Conservation (phyloP, 495 filamentous ascomycete species). For the Cladorrhinum samala region DNA sequence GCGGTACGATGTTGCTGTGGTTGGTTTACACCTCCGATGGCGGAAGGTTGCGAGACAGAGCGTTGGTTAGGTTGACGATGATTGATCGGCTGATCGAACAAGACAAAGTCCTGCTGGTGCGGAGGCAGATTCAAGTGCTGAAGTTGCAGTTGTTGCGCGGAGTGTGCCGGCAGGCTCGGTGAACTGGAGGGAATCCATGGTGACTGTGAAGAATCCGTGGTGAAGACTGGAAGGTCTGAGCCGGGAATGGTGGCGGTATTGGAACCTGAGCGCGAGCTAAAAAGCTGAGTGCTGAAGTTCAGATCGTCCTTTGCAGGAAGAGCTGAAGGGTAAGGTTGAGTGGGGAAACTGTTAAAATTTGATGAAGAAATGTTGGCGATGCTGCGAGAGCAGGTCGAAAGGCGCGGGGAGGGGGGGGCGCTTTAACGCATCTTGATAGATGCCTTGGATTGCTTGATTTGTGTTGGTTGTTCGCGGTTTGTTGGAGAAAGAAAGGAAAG, state of each 20-base stretch:
- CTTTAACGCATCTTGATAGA: conserved; percentile 36
- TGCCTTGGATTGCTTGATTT: conserved; percentile 20
- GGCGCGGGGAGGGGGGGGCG: conserved; percentile 17
- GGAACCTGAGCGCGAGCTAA: conserved; percentile 44
- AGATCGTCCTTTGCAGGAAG: conserved; percentile 50
- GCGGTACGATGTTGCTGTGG: conserved; percentile 36
- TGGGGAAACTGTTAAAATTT: conserved; percentile 32
- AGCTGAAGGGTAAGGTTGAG: conserved; percentile 40
- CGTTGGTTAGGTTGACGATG: conserved; percentile 44
- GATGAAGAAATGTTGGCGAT: conserved; percentile 44
- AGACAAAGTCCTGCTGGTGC: conserved; percentile 49
- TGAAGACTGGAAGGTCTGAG: conserved; percentile 52
- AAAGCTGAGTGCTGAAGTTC: conserved; percentile 47
- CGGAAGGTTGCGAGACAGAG: conserved; percentile 32
- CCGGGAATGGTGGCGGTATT: conserved; percentile 45
- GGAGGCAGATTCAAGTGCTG: conserved; percentile 38
- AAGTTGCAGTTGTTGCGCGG: conserved; percentile 43
- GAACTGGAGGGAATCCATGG: conserved; percentile 57
- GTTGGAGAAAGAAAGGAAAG: conserved; percentile 22
- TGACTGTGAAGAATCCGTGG: conserved; percentile 53
- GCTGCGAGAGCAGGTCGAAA: conserved; percentile 14
- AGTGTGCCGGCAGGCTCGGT: conserved; percentile 51
- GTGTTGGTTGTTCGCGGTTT: conserved; percentile 10
- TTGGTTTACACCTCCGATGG: conserved; percentile 35
- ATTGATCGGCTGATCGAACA: conserved; percentile 45